These are phyloP conservation scores for Microdochium bolleyi DNA, from an alignment of 2,329 filamentous ascomycete species.

Conservation along the genomic window DNA sequence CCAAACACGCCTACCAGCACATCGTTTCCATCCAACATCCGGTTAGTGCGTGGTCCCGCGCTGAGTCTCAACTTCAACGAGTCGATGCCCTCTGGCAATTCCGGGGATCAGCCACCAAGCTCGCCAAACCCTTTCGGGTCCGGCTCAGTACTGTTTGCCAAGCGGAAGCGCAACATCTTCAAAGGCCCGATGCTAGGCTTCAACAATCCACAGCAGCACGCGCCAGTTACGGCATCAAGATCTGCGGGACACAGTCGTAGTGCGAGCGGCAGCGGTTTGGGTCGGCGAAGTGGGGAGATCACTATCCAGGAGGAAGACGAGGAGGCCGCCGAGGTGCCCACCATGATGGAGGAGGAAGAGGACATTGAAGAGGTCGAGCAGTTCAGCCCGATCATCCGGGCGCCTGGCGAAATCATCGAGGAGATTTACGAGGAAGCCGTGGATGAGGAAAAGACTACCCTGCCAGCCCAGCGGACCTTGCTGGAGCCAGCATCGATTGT, in stretches of 20 bases:
- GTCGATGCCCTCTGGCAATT: constrained; percentile 36
- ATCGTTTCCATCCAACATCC: constrained; percentile 77
- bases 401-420: constrained; percentile 20
- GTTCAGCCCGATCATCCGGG: constrained; percentile 20
- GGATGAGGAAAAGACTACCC: background rate
- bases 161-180: constrained; percentile 73
- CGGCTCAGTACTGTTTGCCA: constrained; percentile 61
- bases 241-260: constrained; percentile 38
- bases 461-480: background rate
- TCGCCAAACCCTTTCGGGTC: constrained; percentile 52
- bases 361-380: constrained; percentile 23
- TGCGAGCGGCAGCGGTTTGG: constrained; percentile 55
- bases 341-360: constrained; percentile 11
- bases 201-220: constrained; percentile 14
- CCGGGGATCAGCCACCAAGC: constrained; percentile 25
- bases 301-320: constrained; percentile 63
- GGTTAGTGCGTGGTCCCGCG: constrained; percentile 61
- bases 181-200: constrained; percentile 67
- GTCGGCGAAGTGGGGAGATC: constrained; percentile 64
- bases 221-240: constrained; percentile 21
- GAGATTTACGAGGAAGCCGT: constrained; percentile 21
- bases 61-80: constrained; percentile 51
- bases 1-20: constrained; percentile 74
- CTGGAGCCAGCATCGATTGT: background rate
- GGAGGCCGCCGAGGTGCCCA: constrained; percentile 26